Conservation (phyloP, 805 yeast genomes). For the Cyberlindnera japonica region DNA sequence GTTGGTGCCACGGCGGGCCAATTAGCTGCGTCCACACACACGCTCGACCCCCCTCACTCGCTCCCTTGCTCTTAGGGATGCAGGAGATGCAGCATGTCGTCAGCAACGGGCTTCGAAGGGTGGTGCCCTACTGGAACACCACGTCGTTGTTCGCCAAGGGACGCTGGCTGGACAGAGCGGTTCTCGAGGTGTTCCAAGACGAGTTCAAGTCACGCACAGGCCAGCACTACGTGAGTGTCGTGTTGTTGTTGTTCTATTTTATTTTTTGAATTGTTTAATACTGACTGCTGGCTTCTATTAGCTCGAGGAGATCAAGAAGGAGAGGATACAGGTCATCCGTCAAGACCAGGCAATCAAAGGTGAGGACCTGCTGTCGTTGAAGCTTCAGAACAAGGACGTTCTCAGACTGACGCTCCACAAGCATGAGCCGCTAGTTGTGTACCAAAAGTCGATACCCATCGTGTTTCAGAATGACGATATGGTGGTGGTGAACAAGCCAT, state of each 20-base stretch:
- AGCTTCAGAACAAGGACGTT: constrained; percentile 26
- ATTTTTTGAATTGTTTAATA: not conserved
- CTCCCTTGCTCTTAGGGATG: not conserved
- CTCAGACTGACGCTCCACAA: constrained; percentile 54
- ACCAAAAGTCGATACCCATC: constrained; percentile 30
- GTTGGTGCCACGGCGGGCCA: no score
- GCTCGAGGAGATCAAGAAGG: constrained; percentile 9
- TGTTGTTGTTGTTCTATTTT: not conserved
- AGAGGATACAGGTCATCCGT: constrained; percentile 13
- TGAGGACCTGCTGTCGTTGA: constrained; percentile 7
- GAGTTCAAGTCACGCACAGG: constrained; percentile 22
- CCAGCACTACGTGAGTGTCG: constrained; percentile 11
- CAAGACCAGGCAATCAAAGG: constrained; percentile 1
- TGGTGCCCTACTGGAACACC: constrained; percentile 58
- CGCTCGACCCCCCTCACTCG: no score
- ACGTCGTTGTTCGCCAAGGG: constrained; percentile 21
- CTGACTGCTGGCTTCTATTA: not conserved
- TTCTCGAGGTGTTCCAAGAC: constrained; percentile 19
- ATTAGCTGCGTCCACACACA: no score
- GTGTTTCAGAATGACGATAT: constrained; percentile 48
- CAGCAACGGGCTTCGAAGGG: constrained; percentile 45
- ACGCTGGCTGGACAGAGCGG: constrained; percentile 22
- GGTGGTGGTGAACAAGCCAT: constrained; percentile 86
- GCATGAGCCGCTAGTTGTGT: constrained; percentile 64
- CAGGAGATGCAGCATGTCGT: constrained; percentile 10